Evolutionary conservation across 2,329 filamentous ascomycete species (phyloP).

Genomic region (Pezizomycotina sp.): DNA sequence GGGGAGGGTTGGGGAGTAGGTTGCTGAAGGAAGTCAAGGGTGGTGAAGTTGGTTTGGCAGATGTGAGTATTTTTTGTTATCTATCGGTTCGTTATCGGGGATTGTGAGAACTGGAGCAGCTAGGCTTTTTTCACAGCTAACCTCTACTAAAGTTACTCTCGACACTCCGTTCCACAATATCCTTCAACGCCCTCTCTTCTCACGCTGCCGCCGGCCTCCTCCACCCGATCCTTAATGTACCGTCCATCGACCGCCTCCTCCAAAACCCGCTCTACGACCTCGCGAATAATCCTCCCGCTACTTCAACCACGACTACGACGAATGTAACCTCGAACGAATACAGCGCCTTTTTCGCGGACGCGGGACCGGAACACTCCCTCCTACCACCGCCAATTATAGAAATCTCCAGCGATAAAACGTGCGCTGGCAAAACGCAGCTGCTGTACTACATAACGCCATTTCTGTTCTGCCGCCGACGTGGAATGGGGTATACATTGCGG

Average conservation of each 20-base stretch:
- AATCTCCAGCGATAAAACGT: slow-evolving; percentile 12
- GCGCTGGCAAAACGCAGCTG: slow-evolving; percentile 41
- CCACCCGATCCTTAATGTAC: slow-evolving; percentile 8
- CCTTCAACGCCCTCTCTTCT: slow-evolving; percentile 8
- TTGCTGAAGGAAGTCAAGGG: not conserved
- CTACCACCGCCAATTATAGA: slow-evolving; percentile 7
- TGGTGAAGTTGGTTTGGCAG: not conserved
- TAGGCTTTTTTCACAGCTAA: not conserved
- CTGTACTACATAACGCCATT: slow-evolving; percentile 39
- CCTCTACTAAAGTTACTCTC: not conserved
- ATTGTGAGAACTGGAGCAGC: not conserved
- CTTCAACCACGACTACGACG: not conserved
- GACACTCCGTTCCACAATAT: slow-evolving; percentile 9
- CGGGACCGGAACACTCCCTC: not conserved
- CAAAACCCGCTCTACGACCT: slow-evolving; percentile 10
- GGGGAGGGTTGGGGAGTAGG: not conserved
- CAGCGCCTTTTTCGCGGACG: not conserved
- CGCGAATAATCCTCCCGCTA: slow-evolving; percentile 10
- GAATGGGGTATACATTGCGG: slow-evolving; percentile 30
- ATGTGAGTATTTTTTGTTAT: not conserved
- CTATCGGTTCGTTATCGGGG: not conserved
- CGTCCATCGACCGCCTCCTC: slow-evolving; percentile 11
- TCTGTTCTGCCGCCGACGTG: slow-evolving; percentile 35
- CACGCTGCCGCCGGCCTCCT: slow-evolving; percentile 15
- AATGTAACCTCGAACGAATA: not conserved